Base-by-base conservation (phyloP, 306 rosid species). In the Luffa aegyptiaca region DNA sequence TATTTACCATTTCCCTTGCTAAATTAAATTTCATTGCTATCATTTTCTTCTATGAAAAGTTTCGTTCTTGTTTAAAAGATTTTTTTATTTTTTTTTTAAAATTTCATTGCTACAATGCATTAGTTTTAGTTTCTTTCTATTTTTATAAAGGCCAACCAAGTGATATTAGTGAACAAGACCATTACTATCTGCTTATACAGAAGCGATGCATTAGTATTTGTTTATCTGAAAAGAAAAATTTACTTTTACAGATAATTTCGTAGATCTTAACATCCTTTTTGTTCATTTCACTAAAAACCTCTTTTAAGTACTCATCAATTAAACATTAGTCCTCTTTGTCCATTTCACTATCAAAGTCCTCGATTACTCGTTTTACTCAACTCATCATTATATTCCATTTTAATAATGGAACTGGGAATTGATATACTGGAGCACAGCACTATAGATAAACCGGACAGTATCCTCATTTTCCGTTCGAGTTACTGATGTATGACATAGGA, bases 1-100 rank as follows among this genome's bases (percentile, higher is more conserved):
- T 95, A 87, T 80, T 80, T 63, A 79, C 63, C 80, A 85, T 51
- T 52, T 9, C 69, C 11, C 49, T 41, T 61, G n/a, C 62, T 74
- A 18, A 53, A 70, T 59, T 77, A 17, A 31, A 71, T 89, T 86
- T 79, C 65, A 57, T 80, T 80, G 81, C 71, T 81, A 49, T 69
- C 31, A 26, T 26, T 26, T 26, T 26, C 31, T 26, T 26, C 31
- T 1, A 26, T 26, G 31, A 26, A 26, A 26, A 26, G 31, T 26
- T 26, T 26, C 1, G 31, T 26, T 26, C 31, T 26, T 26, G 31
- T 26, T 26, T 26, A 26, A 26, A 26, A 26, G 31, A 26, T 26
- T 26, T 26, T 26, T 26, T 26, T 26, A 0, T 26, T 26, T 26
- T 26, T 26, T 26, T 26, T 26, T 26, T 59, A 75, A 17, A 36